phyloP scores from a whole-genome alignment of 352 stramenopile genomes.

The Phytophthora nicotianae region DNA sequence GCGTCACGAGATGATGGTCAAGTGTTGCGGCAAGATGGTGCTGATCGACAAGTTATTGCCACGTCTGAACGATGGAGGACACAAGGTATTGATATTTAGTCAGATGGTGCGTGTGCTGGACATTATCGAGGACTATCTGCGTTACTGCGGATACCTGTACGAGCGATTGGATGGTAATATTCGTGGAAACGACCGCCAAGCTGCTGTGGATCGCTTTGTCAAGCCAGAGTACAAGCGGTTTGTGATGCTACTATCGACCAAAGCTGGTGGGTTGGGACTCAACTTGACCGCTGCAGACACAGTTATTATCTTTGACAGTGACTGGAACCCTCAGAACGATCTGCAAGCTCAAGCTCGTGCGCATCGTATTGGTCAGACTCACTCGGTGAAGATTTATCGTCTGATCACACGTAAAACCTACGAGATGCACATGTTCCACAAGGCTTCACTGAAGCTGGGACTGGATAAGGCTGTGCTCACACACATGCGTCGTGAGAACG shows the following conservation, averaged over 20 bases:
- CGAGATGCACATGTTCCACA: slow-evolving; percentile 96
- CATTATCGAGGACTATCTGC: slow-evolving; percentile 99
- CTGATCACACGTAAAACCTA: slow-evolving; percentile 93
- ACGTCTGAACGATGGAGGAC: slow-evolving; percentile 95
- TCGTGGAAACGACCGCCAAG: slow-evolving; percentile 88
- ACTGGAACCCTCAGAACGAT: slow-evolving; percentile 99
- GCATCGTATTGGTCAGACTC: slow-evolving; percentile 92
- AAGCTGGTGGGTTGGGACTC: slow-evolving; percentile 95
- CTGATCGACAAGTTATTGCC: slow-evolving; percentile 99
- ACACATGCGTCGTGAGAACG: slow-evolving; percentile 90
- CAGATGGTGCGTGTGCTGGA: slow-evolving; percentile 99
- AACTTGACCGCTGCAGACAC: slow-evolving; percentile 95
- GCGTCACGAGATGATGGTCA: slow-evolving; percentile 95
- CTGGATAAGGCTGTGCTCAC: slow-evolving; percentile 94
- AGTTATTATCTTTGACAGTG: slow-evolving; percentile 98
- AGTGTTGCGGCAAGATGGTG: slow-evolving; percentile 99
- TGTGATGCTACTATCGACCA: slow-evolving; percentile 98
- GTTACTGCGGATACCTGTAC: slow-evolving; percentile 91
- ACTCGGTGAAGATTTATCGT: slow-evolving; percentile 91
- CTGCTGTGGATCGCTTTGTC: slow-evolving; percentile 87
- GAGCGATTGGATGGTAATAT: slow-evolving; percentile 99
- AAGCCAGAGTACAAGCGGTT: slow-evolving; percentile 94
- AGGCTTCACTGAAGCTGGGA: slow-evolving; percentile 91
- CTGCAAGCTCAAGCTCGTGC: slow-evolving; percentile 93
- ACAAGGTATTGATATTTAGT: slow-evolving; percentile 99